Evolutionary conservation across 495 filamentous ascomycete species (phyloP), one percentile per base, ranked within the genome.

Genomic region (Penicillium parvum): DNA sequence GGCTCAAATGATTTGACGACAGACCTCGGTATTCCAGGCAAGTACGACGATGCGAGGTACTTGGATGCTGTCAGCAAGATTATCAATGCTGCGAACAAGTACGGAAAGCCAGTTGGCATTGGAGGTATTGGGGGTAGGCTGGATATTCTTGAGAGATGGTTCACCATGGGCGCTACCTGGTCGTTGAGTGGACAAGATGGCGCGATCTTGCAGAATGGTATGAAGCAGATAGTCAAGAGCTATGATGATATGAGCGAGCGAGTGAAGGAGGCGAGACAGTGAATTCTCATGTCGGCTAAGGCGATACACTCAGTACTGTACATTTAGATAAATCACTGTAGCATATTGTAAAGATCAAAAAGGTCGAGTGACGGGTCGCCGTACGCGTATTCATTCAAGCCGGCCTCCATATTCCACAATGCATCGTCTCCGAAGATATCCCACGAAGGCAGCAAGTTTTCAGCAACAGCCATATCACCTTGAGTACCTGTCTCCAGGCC

Each of bases 131-230:
- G 52, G 2, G 50, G 46, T 0, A 36, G 58, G 10, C 34, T 58
- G 18, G 58, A 65, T 47, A 37, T 62, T 9, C 21, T 65, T 20
- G 60, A 60, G 53, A 48, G 40, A 37, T 62, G 58, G 58, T 64
- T 64, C 45, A 38, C 38, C 2, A 25, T 64, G 43, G 58, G 61
- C 10, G 61, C 58, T 9, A 60, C 48, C 9, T 64, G 61, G 61
- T 61, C 52, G 9, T 37, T 64, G 17, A 60, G 61, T 29, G 58
- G 48, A 3, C 28, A 33, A 5, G 61, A 64, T 45, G 53, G 36
- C 7, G 50, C 52, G 3, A 56, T 63, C 14, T 30, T 63, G 30
- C 60, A 63, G 32, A 53, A 49, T 7, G 56, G 49, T 5, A 50
- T 63, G 49, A 63, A 63, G 51, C 32, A 53, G 36, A 52, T 60